Base-by-base conservation (phyloP, 2,329 filamentous ascomycete species). In the Simplicillium aogashimaense region DNA sequence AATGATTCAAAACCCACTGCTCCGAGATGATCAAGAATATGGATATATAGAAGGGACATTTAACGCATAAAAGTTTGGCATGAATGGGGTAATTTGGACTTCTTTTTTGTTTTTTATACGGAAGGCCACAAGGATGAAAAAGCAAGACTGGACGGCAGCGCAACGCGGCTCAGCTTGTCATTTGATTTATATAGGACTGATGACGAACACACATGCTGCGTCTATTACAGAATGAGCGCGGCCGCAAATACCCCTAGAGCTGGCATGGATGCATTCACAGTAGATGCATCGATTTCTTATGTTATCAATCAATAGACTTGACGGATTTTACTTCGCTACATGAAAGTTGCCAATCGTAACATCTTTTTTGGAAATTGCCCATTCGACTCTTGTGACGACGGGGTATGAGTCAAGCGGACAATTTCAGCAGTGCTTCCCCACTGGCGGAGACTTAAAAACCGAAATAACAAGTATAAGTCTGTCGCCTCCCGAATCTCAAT, bases 21-120 rank as follows among this genome's bases (percentile, higher is more conserved):
- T 44, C 34, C n/a, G 32, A 14, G 31, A 40, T 36, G 20, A 25
- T 25, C 20, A 25, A 25, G 20, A 25, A 25, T 25, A 25, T 41
- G 42, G 35, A 43, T 41, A 41, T 37, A 28, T n/a, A 14, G 33
- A 43, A 41, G 35, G 20, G 20, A 25, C 32, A 40, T 39, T 33
- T 38, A 29, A 35, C 33, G 40, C 40, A 42, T 39, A 25, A 25
- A 25, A 25, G 20, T 25, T 25, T 25, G 20, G 20, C 20, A 25
- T 25, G 20, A 25, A 25, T 9, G 20, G 20, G 20, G 20, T 5
- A 6, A 25, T 6, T 25, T 25, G 5, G 20, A 9, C 9, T 9
- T 25, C 9, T 9, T 25, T 25, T 25, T 25, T 25, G 5, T 5
- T 25, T 25, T 25, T 25, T 25, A 25, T 25, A 25, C 20, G 9